These are phyloP conservation scores for Sporothrix mexicana DNA, from an alignment of 2,329 filamentous ascomycete genomes.

Conservation along the genomic window DNA sequence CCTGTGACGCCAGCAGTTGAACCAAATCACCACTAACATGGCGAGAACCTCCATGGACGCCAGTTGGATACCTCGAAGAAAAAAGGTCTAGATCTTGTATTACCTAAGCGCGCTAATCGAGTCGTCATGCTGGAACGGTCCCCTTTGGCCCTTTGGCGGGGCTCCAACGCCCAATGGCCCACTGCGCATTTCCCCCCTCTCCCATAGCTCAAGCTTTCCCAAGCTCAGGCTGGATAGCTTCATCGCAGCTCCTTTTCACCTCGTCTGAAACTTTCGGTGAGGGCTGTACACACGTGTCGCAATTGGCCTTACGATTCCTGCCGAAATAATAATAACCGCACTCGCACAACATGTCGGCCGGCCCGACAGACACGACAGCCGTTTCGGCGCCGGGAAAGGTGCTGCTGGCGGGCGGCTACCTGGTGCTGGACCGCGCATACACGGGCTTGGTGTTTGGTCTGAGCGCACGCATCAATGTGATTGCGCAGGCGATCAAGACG, in stretches of 20 bases:
- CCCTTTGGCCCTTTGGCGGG: neutral
- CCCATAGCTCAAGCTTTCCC: constrained; percentile 29
- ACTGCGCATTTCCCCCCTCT: constrained; percentile 19
- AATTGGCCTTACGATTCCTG: neutral
- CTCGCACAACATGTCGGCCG: constrained; percentile 30
- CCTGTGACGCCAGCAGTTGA: neutral
- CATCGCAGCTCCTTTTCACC: constrained; percentile 1
- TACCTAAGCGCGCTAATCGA: constrained; percentile 1
- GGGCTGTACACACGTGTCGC: no score
- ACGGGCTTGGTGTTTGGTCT: constrained; percentile 76
- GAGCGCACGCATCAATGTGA: constrained; percentile 69
- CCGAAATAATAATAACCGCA: neutral
- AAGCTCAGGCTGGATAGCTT: constrained; percentile 26
- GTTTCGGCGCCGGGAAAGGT: constrained; percentile 97
- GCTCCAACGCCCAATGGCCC: neutral
- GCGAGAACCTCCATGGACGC: neutral
- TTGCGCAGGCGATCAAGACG: constrained; percentile 63
- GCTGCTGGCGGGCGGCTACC: constrained; percentile 89
- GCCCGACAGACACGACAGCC: constrained; percentile 51
- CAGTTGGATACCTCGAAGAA: neutral
- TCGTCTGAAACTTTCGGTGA: constrained; percentile 9
- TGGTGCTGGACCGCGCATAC: constrained; percentile 87
- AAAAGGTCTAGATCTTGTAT: neutral
- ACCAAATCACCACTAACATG: neutral
- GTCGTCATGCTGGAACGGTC: neutral